Evolutionary conservation across 495 filamentous ascomycete genomes (phyloP), one percentile per base, ranked within the genome.

Genomic region (Oidiodendron maius): DNA sequence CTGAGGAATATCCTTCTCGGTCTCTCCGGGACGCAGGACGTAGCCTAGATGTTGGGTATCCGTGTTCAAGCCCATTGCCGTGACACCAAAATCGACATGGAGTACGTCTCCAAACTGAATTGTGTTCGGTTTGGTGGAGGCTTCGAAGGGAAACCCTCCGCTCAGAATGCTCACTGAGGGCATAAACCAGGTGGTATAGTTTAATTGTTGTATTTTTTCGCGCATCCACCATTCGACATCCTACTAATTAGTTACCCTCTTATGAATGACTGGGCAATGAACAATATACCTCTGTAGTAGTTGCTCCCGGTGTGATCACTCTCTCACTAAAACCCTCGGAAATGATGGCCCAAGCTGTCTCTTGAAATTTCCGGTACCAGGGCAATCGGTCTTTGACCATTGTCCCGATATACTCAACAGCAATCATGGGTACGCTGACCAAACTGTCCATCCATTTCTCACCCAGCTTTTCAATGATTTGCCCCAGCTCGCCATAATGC

Each of bases 101-200:
- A 74, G 64, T 15, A 68, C 20, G 40, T 74, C 68, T 21, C 68
- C 67, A 44, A 63, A 63, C 18, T 64, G 11, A 44, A 74, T 72
- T 11, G 32, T 64, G 41, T 40, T 49, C 42, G 10, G 46, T 44
- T 18, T 51, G 40, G 15, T 49, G 41, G 12, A 32, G 23, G 9
- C 43, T 28, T 15, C 24, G 39, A 23, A 44, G 8, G 20, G 15
- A 12, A 22, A 25, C 18, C 44, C 28, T 1, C 45, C 48, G 13
- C 53, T 57, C 3, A 71, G 43, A 48, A 74, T 67, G 37, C 44
- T 65, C 8, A 74, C 69, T 51, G 58, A 54, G 6, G 71, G 69
- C 16, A 69, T 67, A 46, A 72, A 72, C 71, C 71, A 74, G 8
- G 71, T 72, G 1, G 64, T 71, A 55, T 71, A 74, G 51, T 74